Evolutionary conservation across 164 flowering plant genomes (phyloP).

Genomic region (Magnolia sinica): DNA sequence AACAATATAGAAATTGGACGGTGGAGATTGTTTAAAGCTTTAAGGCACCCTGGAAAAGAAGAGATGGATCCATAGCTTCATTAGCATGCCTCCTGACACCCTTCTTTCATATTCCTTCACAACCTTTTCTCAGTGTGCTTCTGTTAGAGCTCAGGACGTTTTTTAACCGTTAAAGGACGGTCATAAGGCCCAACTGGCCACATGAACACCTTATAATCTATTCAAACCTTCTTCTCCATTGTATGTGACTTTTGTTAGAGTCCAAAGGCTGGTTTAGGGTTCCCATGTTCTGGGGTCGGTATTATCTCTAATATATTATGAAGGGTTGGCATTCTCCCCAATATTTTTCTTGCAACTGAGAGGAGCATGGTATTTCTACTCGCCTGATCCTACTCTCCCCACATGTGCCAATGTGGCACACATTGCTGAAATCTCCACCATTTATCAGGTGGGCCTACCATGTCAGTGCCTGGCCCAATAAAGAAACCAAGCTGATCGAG

Average conservation of each 20-base stretch:
- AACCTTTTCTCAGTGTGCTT: not conserved
- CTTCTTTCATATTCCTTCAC: not conserved
- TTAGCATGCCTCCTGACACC: not conserved
- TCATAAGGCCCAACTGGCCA: not conserved
- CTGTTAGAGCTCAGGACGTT: not conserved
- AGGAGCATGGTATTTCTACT: no score
- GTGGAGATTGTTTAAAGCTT: not conserved
- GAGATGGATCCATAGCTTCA: not conserved
- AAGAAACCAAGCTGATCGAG: no score
- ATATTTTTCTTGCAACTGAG: not conserved
- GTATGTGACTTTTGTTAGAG: not conserved
- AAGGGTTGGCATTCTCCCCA: not conserved
- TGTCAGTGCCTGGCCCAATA: no score
- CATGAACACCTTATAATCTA: not conserved
- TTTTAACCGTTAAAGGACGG: not conserved
- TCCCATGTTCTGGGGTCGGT: not conserved
- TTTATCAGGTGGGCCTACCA: no score
- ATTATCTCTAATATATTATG: not conserved
- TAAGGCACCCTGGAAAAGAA: not conserved
- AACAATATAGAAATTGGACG: not conserved
- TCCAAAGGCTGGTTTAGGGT: slow-evolving; percentile 1
- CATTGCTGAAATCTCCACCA: no score
- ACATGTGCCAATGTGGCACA: no score
- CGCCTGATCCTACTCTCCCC: not conserved
- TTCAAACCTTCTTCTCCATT: not conserved